Percentiles rank a stretch among this genome's conserved stretches.
These are phyloP conservation scores for Corylus heterophylla DNA, from an alignment of 306 rosid genomes.

Conservation along the genomic window DNA sequence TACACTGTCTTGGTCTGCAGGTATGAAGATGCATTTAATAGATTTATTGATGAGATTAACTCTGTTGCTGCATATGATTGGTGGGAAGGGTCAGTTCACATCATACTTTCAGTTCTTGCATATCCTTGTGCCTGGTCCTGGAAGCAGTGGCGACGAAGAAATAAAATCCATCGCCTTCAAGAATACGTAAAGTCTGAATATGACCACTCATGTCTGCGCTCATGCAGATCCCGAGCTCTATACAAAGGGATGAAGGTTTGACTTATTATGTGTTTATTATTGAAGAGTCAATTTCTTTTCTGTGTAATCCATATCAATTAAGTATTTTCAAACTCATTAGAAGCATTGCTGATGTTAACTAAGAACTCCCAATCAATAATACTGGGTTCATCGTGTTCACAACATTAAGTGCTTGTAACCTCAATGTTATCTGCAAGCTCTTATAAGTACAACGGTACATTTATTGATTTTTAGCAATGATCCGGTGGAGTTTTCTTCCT, in stretches of 20 bases:
- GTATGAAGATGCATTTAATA: constrained; percentile 94
- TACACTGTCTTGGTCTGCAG: constrained; percentile 47
- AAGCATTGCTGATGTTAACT: neutral
- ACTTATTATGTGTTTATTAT: constrained; percentile 32
- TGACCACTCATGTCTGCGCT: constrained; percentile 94
- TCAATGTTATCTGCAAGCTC: neutral
- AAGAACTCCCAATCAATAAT: neutral
- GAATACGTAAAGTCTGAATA: constrained; percentile 94
- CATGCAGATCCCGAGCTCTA: constrained; percentile 95
- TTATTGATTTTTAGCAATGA: neutral
- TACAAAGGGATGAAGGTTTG: constrained; percentile 99
- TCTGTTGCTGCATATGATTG: constrained; percentile 96
- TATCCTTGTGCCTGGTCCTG: constrained; percentile 99
- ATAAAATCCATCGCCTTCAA: constrained; percentile 86
- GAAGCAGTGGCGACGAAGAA: constrained; percentile 94
- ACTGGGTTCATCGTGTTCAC: neutral
- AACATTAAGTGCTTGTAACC: neutral
- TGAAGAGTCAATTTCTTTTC: neutral
- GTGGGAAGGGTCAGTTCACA: constrained; percentile 99
- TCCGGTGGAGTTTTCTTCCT: neutral
- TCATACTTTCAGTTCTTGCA: constrained; percentile 88
- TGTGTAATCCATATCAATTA: neutral
- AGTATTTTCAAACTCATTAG: neutral
- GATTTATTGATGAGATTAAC: constrained; percentile 92
- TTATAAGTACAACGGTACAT: neutral